Evolutionary conservation across 1,284 basidiomycete genomes (phyloP), one percentile per base, ranked within the genome.

Genomic region (Cutaneotrichosporon arboriforme): DNA sequence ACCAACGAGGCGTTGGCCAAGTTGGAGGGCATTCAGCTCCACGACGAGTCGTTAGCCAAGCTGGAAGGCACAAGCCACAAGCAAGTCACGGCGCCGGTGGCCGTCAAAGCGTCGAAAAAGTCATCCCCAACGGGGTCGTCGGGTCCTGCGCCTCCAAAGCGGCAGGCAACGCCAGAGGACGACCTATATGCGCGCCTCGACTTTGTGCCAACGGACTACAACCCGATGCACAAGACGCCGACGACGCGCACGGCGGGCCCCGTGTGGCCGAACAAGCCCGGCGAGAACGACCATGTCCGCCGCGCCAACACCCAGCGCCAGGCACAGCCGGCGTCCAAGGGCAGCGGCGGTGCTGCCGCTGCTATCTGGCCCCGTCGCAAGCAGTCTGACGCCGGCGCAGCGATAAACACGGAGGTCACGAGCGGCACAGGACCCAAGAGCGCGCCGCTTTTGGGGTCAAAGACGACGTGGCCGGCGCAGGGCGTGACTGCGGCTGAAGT

Each of bases 101-200:
- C 41, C 21, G 3, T 5, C 21, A 22, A 43, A 26, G 39, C 39
- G 17, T 13, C 39, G 7, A 21, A 15, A 5, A 12, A 15, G 15
- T 4, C 39, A 18, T 22, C 21, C 7, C 12, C 22, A 14, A 22
- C 21, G 8, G 13, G 9, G 12, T 4, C 22, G 20, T 14, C 41
- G 8, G 17, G 21, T 22, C 21, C 41, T 3, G 41, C 17, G 41
- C 41, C 41, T 4, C 13, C 36, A 4, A 15, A 14, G 13, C 15
- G 12, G 5, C 14, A n/a, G 7, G 47, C 46, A 5, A 36, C 48
- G 34, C 39, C 40, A 1, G 47, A 49, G 20, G 47, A 49, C 36
- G 47, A 49, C 39, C 47, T 49, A 8, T 49, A 49, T 20, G 47
- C 47, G 33, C 31, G 47, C 8, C 47, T 49, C 17, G 47, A 49